Conservation (phyloP, 1,284 basidiomycete genomes). For the Sporisorium exsertum region DNA sequence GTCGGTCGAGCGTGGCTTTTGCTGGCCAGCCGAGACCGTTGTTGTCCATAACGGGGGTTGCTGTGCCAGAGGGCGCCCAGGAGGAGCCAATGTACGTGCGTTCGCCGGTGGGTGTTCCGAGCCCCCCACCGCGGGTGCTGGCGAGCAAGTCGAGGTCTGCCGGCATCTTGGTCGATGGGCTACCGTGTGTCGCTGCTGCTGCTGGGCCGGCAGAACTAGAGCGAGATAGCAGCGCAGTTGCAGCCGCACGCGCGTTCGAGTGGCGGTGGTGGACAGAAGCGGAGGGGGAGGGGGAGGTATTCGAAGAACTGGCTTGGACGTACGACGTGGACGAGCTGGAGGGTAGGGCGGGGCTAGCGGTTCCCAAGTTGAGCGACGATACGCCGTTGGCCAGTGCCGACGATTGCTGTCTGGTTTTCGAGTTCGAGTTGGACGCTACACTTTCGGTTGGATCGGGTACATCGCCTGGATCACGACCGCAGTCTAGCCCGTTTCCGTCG, state of each 20-base stretch:
- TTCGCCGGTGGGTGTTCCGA: constrained; percentile 63
- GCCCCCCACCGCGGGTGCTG: constrained; percentile 53
- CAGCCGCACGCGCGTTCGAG: constrained; percentile 36
- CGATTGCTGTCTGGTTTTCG: constrained; percentile 13
- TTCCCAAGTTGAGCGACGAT: constrained; percentile 30
- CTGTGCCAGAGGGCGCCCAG: constrained; percentile 37
- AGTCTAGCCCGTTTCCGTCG: constrained; percentile 51
- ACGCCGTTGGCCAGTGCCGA: constrained; percentile 35
- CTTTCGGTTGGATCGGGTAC: constrained; percentile 4
- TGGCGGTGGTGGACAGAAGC: constrained; percentile 2
- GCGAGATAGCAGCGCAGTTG: constrained; percentile 34
- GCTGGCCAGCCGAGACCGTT: constrained; percentile 67
- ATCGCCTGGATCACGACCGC: constrained; percentile 49
- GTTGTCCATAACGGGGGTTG: constrained; percentile 64
- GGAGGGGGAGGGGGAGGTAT: constrained; percentile 7
- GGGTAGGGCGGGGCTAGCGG: constrained; percentile 9
- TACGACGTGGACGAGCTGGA: constrained; percentile 20
- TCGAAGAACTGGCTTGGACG: constrained; percentile 15
- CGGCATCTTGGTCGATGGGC: constrained; percentile 7
- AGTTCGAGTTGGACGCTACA: not conserved
- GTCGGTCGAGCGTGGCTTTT: constrained; percentile 60
- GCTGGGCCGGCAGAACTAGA: constrained; percentile 13
- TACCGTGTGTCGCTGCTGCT: constrained; percentile 6
- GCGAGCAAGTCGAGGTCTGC: constrained; percentile 28
- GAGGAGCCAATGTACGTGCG: constrained; percentile 54